Evolutionary conservation across 164 flowering plant species (phyloP).

Genomic region (Dillenia suffruticosa): DNA sequence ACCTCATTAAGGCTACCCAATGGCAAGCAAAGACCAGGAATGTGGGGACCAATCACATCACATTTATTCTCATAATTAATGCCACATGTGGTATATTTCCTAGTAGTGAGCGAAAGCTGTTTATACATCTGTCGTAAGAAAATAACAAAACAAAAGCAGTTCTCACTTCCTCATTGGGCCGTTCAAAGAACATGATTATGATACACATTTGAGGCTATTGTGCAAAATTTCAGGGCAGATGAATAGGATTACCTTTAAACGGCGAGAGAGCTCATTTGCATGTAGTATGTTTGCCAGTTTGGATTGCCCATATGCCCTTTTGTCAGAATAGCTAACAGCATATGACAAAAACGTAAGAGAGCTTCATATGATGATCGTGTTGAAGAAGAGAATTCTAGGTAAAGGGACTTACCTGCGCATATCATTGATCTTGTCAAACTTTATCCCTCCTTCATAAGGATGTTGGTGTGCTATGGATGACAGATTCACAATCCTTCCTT

Average conservation of each 20-base stretch:
- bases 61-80: too few relatives aligned
- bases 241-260: conserved; percentile 47
- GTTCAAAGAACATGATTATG: too few relatives aligned
- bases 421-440: conserved; percentile 62
- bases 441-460: conserved; percentile 63
- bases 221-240: too few relatives aligned
- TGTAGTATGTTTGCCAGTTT: conserved; percentile 89
- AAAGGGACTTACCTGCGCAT: conserved; percentile 31
- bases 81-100: too few relatives aligned
- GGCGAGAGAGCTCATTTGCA: conserved; percentile 81
- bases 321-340: conserved; percentile 66
- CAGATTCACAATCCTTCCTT: conserved; percentile 90
- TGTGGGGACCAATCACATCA: too few relatives aligned
- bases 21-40: too few relatives aligned
- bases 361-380: not conserved
- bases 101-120: too few relatives aligned
- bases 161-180: too few relatives aligned
- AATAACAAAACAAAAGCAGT: too few relatives aligned
- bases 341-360: not conserved
- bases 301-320: conserved; percentile 93
- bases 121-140: too few relatives aligned
- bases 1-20: too few relatives aligned
- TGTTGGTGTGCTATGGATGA: conserved; percentile 79
- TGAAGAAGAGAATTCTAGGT: not conserved
- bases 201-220: too few relatives aligned